Base-by-base conservation (phyloP, 441 rosid species). In the Corymbia calophylla region DNA sequence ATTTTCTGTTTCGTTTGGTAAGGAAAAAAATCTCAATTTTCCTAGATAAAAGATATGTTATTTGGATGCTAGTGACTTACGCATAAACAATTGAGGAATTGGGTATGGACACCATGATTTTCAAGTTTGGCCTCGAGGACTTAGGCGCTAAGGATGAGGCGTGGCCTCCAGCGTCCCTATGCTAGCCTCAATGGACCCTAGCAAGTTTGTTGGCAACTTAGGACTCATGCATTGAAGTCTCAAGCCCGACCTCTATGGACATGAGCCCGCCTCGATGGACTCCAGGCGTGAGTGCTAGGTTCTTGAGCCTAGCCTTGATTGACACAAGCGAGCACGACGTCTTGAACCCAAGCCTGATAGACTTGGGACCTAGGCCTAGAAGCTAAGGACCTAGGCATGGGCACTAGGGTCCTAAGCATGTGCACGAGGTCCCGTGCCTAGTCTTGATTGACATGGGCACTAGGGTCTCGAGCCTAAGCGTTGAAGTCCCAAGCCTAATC, bases 141-240 rank as follows among this genome's bases (percentile, higher is more conserved):
- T 58, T 2, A 25, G 0, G n/a, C 1, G 64, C 10, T 0, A 0
- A 25, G 64, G 64, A 58, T 0, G 1, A 25, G n/a, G 64, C 14
- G 5, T 9, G n/a, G 64, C 29, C 64, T 58, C 25, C 25, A 6
- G n/a, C 29, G 64, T 58, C 64, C 64, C 14, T 9, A 58, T 25
- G 6, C 17, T 58, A 23, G 64, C 14, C 25, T 58, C 0, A 29
- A 25, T 58, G n/a, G 64, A 58, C 64, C 6, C 4, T 2, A 9
- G 14, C 0, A 1, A 25, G 14, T 0, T 0, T 25, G 6, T 58
- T 29, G 0, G 25, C 6, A 0, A 58, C 64, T 25, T 0, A n/a
- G 0, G 0, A 14, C 5, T 58, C 25, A 9, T 29, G 64, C n/a
- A 58, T 58, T 0, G 7, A 58, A 58, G 14, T 39, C 44, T 39